phyloP scores from a whole-genome alignment of 1,139 yeast genomes.

The Scheffersomyces illinoinensis region DNA sequence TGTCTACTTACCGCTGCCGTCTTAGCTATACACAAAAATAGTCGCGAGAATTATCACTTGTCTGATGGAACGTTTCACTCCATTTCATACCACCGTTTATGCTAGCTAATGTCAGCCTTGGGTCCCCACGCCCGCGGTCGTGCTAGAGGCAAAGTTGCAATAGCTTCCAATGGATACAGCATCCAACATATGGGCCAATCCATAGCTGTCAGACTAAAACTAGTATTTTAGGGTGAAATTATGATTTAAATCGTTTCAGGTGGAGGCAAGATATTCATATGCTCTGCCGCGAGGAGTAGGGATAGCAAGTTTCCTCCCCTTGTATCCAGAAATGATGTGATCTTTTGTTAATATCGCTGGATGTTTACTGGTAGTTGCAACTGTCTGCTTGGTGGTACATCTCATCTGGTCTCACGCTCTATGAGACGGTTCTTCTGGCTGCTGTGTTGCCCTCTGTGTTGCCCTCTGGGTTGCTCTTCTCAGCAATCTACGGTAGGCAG shows the following conservation, averaged over 20 bases:
- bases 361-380: not conserved
- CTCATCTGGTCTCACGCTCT: not conserved
- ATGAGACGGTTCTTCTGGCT: not conserved
- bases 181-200: not conserved
- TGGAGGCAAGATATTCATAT: not conserved
- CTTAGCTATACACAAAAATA: not conserved
- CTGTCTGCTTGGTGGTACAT: too few relatives aligned
- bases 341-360: not conserved
- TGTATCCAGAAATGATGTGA: not conserved
- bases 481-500: not conserved
- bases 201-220: not conserved
- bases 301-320: not conserved
- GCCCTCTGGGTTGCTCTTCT: not conserved
- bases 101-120: not conserved
- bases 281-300: not conserved
- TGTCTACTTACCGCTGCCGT: not conserved
- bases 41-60: not conserved
- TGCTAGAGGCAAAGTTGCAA: not conserved
- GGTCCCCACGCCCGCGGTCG: not conserved
- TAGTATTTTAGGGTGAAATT: not conserved
- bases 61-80: not conserved
- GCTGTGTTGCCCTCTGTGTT: not conserved
- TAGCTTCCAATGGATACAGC: not conserved
- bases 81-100: not conserved
- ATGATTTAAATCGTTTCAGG: not conserved